Evolutionary conservation across 306 rosid genomes (phyloP).

Genomic region (Carpinus fangiana): DNA sequence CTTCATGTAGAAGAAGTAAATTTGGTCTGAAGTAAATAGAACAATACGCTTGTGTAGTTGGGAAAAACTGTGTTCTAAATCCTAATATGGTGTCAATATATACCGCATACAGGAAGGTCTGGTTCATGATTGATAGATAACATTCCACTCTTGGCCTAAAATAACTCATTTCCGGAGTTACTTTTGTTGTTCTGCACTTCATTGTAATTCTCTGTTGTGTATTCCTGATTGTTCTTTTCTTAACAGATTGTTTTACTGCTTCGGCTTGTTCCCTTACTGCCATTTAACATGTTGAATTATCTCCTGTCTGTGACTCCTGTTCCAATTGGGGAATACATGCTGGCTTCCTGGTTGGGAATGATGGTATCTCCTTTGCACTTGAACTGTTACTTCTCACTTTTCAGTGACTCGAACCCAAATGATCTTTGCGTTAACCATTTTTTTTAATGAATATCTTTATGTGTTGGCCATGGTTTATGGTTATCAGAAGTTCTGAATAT

Average conservation of each 20-base stretch:
- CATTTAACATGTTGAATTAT: slow-evolving; percentile 88
- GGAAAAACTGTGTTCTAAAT: background rate
- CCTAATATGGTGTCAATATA: too few species aligned
- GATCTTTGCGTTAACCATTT: background rate
- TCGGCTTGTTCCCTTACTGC: slow-evolving; percentile 95
- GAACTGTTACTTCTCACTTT: slow-evolving; percentile 13
- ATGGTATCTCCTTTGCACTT: slow-evolving; percentile 64
- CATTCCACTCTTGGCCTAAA: background rate
- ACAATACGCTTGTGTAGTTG: background rate
- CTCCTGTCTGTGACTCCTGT: slow-evolving; percentile 92
- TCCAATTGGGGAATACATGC: slow-evolving; percentile 75
- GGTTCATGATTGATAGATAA: background rate
- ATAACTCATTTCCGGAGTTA: slow-evolving; percentile 8
- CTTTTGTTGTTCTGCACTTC: slow-evolving; percentile 9
- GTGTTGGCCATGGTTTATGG: background rate
- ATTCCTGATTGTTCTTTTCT: slow-evolving; percentile 5
- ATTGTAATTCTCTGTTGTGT: background rate
- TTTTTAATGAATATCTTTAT: too few species aligned
- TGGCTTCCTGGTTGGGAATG: slow-evolving; percentile 98
- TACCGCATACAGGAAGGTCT: background rate
- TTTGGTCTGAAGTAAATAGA: background rate
- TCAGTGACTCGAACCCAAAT: slow-evolving; percentile 1
- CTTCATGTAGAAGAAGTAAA: background rate
- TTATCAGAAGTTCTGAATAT: background rate
- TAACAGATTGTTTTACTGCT: slow-evolving; percentile 86